Evolutionary conservation across 2,329 filamentous ascomycete genomes (phyloP).

Genomic region (Ophiocordyceps unilateralis): DNA sequence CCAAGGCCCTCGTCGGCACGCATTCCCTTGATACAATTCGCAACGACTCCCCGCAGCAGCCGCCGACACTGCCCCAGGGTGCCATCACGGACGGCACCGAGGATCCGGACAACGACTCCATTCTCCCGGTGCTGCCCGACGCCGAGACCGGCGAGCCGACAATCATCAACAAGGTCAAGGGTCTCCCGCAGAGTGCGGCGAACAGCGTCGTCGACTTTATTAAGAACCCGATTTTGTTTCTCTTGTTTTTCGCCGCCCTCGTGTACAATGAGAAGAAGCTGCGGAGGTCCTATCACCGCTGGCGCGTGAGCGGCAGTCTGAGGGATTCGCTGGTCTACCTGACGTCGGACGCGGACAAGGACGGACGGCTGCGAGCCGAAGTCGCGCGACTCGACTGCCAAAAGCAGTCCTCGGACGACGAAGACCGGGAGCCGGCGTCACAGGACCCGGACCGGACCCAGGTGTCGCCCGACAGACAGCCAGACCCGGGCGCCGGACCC

Average conservation of each 20-base stretch:
- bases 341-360: conserved; percentile 3
- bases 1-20: conserved; percentile 51
- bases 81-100: conserved; percentile 11
- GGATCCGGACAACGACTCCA: conserved; percentile 17
- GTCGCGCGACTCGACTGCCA: neutral
- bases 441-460: neutral
- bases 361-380: neutral
- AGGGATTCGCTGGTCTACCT: conserved; percentile 8
- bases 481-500: neutral
- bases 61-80: conserved; percentile 19
- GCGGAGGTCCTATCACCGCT: conserved; percentile 19
- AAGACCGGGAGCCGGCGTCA: neutral
- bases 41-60: conserved; percentile 17
- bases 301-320: conserved; percentile 12
- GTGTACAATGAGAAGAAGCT: conserved; percentile 29
- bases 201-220: conserved; percentile 36
- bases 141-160: conserved; percentile 19
- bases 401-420: neutral
- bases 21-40: conserved; percentile 38
- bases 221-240: conserved; percentile 33
- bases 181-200: conserved; percentile 30
- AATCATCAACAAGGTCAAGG: conserved; percentile 32
- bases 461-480: neutral
- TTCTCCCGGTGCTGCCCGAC: conserved; percentile 10
- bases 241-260: conserved; percentile 24